Evolutionary conservation across 345 rosid genomes (phyloP).

Genomic region (Salix viminalis): DNA sequence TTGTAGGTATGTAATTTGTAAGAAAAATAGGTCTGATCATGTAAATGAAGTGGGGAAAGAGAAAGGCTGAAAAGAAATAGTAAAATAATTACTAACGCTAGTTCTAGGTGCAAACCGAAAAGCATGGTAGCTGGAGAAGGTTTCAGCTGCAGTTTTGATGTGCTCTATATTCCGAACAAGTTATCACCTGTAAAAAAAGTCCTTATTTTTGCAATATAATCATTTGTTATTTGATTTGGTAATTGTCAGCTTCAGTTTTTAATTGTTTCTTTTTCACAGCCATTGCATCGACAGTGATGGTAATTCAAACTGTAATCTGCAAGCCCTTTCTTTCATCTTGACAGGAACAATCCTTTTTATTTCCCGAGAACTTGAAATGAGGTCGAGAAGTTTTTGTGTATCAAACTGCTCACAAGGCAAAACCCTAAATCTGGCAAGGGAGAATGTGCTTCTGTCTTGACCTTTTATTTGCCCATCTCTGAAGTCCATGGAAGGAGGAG

Average conservation of each 20-base stretch:
- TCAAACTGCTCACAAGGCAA: neutral
- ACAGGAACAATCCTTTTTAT: neutral
- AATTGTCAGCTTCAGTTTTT: neutral
- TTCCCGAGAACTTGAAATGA: too few species aligned
- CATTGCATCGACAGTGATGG: neutral
- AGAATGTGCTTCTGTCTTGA: neutral
- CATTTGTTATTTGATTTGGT: neutral
- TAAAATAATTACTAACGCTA: slow-evolving; percentile 11
- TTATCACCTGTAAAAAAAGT: slow-evolving; percentile 3
- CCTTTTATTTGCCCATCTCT: neutral
- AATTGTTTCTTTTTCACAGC: neutral
- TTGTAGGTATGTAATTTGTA: slow-evolving; percentile 19
- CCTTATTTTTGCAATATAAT: neutral
- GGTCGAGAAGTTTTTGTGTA: too few species aligned
- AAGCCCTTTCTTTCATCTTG: neutral
- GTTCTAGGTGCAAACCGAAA: slow-evolving; percentile 12
- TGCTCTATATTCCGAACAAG: neutral
- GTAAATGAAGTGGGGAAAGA: slow-evolving; percentile 13
- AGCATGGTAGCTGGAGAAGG: slow-evolving; percentile 13
- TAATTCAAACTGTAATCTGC: neutral
- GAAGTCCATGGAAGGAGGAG: neutral
- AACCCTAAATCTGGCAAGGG: neutral
- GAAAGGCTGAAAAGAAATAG: neutral
- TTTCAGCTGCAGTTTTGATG: slow-evolving; percentile 23
- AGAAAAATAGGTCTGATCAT: slow-evolving; percentile 15